Evolutionary conservation across 164 flowering plant genomes (phyloP).

Genomic region (Umbellularia californica): DNA sequence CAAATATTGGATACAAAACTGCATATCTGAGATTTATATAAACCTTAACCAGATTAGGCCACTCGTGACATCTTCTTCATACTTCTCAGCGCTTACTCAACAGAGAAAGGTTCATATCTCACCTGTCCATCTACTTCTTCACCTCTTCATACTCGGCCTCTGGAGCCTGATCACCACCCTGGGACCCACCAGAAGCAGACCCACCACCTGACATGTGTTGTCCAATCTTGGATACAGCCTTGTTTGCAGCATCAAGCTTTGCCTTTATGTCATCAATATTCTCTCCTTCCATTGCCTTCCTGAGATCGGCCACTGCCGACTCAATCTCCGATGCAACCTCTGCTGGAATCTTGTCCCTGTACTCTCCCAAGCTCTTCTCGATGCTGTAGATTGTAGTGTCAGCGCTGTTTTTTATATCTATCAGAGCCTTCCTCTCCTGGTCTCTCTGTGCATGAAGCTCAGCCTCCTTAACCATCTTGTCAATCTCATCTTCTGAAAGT

Average conservation of each 20-base stretch:
- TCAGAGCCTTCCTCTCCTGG: slow-evolving; percentile 41
- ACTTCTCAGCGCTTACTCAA: not conserved
- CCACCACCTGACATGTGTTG: slow-evolving; percentile 40
- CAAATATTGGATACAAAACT: too few relatives aligned
- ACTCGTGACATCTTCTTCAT: not conserved
- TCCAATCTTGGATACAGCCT: slow-evolving; percentile 52
- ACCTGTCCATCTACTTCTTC: slow-evolving; percentile 28
- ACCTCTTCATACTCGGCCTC: slow-evolving; percentile 67
- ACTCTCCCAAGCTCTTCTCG: slow-evolving; percentile 51
- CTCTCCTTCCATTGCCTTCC: slow-evolving; percentile 32
- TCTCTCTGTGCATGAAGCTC: slow-evolving; percentile 49
- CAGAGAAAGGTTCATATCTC: not conserved
- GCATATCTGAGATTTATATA: too few relatives aligned
- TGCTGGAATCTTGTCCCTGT: slow-evolving; percentile 44
- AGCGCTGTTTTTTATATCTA: slow-evolving; percentile 43
- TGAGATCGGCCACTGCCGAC: slow-evolving; percentile 36
- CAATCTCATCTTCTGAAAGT: slow-evolving; percentile 46
- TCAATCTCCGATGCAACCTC: slow-evolving; percentile 42
- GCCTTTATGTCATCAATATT: slow-evolving; percentile 41
- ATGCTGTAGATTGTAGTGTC: slow-evolving; percentile 50
- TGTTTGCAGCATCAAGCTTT: slow-evolving; percentile 50
- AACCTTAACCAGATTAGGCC: not conserved
- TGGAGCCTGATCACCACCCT: slow-evolving; percentile 41
- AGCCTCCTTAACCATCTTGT: slow-evolving; percentile 55
- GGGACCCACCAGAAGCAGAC: slow-evolving; percentile 25